Percentiles rank a stretch among this genome's conserved stretches.
Conservation (phyloP, 2,329 filamentous ascomycete species). For the Dichotomopilus funicola region DNA sequence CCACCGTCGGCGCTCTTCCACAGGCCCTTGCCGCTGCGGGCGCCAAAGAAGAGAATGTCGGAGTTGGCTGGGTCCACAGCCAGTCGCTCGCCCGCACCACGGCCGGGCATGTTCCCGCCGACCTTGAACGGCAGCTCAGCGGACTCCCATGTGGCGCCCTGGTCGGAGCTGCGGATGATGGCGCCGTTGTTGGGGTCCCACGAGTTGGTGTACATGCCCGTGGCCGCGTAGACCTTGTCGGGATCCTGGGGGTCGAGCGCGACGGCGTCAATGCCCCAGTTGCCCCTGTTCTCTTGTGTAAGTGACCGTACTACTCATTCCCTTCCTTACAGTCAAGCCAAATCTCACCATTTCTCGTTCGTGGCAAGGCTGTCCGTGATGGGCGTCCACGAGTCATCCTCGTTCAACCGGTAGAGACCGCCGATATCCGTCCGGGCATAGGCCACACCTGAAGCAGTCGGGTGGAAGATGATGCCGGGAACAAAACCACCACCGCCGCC, state of each 20-base stretch:
- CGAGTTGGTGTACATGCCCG: constrained; percentile 51
- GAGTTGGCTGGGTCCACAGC: constrained; percentile 52
- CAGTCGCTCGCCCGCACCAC: constrained; percentile 52
- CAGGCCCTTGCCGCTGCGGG: constrained; percentile 51
- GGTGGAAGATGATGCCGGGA: constrained; percentile 52
- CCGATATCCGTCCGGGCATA: constrained; percentile 54
- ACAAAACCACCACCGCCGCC: constrained; percentile 53
- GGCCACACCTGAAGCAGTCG: constrained; percentile 42
- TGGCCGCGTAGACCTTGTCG: constrained; percentile 46
- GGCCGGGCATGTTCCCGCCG: constrained; percentile 56
- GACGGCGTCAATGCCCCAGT: constrained; percentile 52
- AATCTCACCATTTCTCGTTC: constrained; percentile 38
- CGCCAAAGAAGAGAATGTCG: constrained; percentile 52
- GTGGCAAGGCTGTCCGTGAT: constrained; percentile 43
- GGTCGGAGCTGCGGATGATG: constrained; percentile 48
- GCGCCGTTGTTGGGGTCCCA: constrained; percentile 52
- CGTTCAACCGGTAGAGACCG: constrained; percentile 48
- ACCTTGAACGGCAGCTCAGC: constrained; percentile 51
- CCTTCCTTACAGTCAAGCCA: not conserved
- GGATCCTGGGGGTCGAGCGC: constrained; percentile 49
- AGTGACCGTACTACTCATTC: not conserved
- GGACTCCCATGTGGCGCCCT: constrained; percentile 45
- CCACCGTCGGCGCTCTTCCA: constrained; percentile 53
- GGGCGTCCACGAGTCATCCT: constrained; percentile 49
- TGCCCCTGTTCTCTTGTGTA: constrained; percentile 33